phyloP scores from a whole-genome alignment of 1,284 basidiomycete species.

The Athelia sp. region DNA sequence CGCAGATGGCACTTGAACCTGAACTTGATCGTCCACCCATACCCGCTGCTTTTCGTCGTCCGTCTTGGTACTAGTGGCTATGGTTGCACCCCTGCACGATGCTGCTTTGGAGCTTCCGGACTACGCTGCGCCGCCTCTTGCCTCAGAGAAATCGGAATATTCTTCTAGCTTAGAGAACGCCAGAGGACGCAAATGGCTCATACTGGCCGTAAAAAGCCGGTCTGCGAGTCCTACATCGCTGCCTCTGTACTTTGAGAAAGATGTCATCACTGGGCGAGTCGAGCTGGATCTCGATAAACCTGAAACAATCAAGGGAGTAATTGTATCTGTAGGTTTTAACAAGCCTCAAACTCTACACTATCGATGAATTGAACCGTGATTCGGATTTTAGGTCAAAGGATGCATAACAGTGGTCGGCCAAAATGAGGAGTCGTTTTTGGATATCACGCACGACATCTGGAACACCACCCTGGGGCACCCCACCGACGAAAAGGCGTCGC shows the following conservation, averaged over 20 bases:
- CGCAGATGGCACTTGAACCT: too few relatives aligned
- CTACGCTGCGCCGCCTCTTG: too few relatives aligned
- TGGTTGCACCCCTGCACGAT: too few relatives aligned
- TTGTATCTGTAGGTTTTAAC: conserved; percentile 31
- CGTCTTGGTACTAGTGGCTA: too few relatives aligned
- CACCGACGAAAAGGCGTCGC: conserved; percentile 31
- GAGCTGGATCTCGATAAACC: conserved; percentile 39
- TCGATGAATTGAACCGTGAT: neutral
- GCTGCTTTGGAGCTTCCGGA: too few relatives aligned
- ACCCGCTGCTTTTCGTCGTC: too few relatives aligned
- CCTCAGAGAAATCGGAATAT: conserved; percentile 20
- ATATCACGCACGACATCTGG: neutral
- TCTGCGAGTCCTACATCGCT: conserved; percentile 24
- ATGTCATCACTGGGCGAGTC: conserved; percentile 38
- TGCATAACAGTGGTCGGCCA: conserved; percentile 40
- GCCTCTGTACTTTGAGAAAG: conserved; percentile 39
- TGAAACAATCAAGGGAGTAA: conserved; percentile 39
- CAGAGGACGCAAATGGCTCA: conserved; percentile 40
- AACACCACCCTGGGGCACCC: conserved; percentile 31
- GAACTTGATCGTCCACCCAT: too few relatives aligned
- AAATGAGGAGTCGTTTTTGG: conserved; percentile 26
- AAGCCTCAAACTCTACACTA: neutral
- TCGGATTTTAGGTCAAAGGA: conserved; percentile 26
- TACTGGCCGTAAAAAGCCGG: conserved; percentile 35
- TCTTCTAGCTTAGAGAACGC: conserved; percentile 31